Evolutionary conservation across 129 eudicot genomes (phyloP).

Genomic region (Chrysanthemum lavandulifolium): DNA sequence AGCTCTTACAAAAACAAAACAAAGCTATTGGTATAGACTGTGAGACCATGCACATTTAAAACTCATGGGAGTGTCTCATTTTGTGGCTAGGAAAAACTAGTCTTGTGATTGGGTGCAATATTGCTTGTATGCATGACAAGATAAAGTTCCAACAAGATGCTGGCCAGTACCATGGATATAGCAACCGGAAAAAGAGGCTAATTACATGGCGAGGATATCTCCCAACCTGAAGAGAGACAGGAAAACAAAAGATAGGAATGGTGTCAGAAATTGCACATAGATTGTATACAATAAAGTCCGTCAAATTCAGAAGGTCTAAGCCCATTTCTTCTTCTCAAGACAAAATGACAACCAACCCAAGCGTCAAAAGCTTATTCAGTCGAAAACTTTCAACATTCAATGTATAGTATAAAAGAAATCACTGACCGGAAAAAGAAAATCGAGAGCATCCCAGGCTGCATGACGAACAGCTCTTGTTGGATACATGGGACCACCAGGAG

Average conservation of each 20-base stretch:
- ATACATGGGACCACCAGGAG: slow-evolving; percentile 98
- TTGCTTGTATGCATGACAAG: slow-evolving; percentile 58
- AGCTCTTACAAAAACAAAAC: background rate
- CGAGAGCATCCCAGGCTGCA: slow-evolving; percentile 96
- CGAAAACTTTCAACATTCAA: no score
- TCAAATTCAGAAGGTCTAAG: no score
- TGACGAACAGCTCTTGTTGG: slow-evolving; percentile 98
- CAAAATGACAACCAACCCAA: no score
- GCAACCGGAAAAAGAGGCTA: slow-evolving; percentile 82
- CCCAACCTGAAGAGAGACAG: slow-evolving; percentile 58
- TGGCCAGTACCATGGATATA: slow-evolving; percentile 99
- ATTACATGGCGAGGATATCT: slow-evolving; percentile 87
- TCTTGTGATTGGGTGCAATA: slow-evolving; percentile 25
- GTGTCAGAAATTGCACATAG: no score
- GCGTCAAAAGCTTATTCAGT: no score
- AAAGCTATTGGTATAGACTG: no score
- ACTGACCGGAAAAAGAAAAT: slow-evolving; percentile 90
- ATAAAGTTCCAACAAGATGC: slow-evolving; percentile 95
- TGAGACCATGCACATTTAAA: background rate
- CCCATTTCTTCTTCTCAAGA: no score
- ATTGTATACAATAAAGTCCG: no score
- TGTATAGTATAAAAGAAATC: no score
- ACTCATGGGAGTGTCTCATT: slow-evolving; percentile 10
- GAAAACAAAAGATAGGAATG: no score
- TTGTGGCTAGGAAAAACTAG: slow-evolving; percentile 15